phyloP scores from a whole-genome alignment of 1,284 basidiomycete species.

The Macrocystidia cucumis region DNA sequence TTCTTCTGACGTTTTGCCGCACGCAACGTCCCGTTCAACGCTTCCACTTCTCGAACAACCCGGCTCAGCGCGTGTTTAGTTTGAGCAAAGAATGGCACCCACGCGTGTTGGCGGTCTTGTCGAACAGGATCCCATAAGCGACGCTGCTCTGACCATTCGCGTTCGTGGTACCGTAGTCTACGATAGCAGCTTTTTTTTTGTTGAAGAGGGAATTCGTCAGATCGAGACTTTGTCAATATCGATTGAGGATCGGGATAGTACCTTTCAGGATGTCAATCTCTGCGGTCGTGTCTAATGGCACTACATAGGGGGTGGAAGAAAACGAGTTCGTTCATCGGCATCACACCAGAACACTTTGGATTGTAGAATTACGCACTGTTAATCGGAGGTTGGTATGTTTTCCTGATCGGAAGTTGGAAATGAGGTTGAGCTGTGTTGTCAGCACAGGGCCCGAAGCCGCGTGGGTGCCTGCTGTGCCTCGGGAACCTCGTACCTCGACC shows the following conservation, averaged over 20 bases:
- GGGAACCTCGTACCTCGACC: too few relatives aligned
- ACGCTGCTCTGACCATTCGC: slow-evolving; percentile 26
- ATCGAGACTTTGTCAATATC: background rate
- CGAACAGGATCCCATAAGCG: slow-evolving; percentile 33
- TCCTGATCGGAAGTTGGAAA: too few relatives aligned
- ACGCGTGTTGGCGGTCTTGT: slow-evolving; percentile 37
- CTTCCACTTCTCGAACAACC: slow-evolving; percentile 26
- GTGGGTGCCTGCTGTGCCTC: too few relatives aligned
- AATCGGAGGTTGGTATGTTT: too few relatives aligned
- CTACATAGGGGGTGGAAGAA: too few relatives aligned
- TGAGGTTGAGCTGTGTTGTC: too few relatives aligned
- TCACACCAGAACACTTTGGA: too few relatives aligned
- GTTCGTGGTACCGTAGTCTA: slow-evolving; percentile 27
- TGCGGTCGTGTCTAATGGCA: slow-evolving; percentile 24
- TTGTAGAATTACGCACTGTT: too few relatives aligned
- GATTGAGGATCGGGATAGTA: slow-evolving; percentile 8
- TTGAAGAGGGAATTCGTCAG: slow-evolving; percentile 1
- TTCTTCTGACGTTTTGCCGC: slow-evolving; percentile 38
- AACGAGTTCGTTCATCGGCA: too few relatives aligned
- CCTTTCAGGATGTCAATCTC: slow-evolving; percentile 27
- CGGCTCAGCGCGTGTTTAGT: background rate
- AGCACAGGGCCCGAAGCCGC: too few relatives aligned
- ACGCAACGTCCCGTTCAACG: slow-evolving; percentile 35
- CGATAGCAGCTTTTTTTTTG: slow-evolving; percentile 36
- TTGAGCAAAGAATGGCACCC: slow-evolving; percentile 10